Base-by-base conservation (phyloP, 495 filamentous ascomycete genomes). In the Trichoderma reesei region DNA sequence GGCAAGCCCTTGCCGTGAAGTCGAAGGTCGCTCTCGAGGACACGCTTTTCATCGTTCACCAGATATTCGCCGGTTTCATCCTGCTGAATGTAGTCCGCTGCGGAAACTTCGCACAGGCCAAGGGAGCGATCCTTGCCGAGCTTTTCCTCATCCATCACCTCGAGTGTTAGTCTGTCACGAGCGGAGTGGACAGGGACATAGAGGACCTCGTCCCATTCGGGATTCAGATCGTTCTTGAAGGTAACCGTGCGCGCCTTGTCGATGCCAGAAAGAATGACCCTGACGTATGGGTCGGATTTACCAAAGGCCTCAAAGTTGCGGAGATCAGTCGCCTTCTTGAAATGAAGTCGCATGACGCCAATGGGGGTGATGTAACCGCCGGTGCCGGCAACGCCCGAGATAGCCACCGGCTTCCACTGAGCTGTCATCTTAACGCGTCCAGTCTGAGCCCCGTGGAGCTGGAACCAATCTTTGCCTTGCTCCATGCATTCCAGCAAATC, bases 111-210 rank as follows among this genome's bases (percentile, higher is more conserved):
- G 16, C 89, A 76, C 39, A 85, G 79, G 38, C 94, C 94, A 36
- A 99, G 83, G 26, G 87, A 86, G 41, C 95, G 86, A 71, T 99
- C 94, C 69, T 88, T 90, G 65, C 88, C 88, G 64, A 96, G 78
- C 60, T 84, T 90, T 75, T 99, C 94, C 62, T 91, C 83, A 68
- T 99, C 94, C 94, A 99, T 98, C 65, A 97, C 91, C 73, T 98
- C 94, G 14, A 99, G 75, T 0, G 84, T 84, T 20, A 99, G 73
- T 67, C 87, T 92, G 72, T 98, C 95, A 39, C 88, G 86, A n/a
- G 80, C 63, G 11, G 86, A 89, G 73, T 98, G 95, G 64, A 99
- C 83, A 0, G 95, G 93, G 0, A 99, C 83, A 73, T 99, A 99
- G 54, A 96, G 82, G 13, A 98, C 84, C 73, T 99, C 95, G 69